phyloP scores from a whole-genome alignment of 2,329 filamentous ascomycete species.

The Ophiostoma montium region DNA sequence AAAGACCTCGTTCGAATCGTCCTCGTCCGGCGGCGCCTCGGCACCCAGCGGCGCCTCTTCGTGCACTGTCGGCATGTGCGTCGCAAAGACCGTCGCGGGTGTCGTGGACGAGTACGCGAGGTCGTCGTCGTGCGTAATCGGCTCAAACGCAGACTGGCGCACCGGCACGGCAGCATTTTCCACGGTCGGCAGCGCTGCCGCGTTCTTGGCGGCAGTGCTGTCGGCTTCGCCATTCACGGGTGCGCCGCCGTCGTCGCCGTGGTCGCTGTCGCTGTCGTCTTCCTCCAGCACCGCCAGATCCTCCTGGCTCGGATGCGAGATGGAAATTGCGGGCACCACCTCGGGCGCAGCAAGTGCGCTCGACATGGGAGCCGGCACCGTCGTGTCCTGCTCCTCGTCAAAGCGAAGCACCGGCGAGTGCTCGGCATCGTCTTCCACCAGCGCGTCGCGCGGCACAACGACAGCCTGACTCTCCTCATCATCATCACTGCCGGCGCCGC shows the following conservation, averaged over 20 bases:
- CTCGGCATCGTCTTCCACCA: background rate
- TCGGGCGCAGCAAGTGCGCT: background rate
- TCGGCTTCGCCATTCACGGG: constrained; percentile 10
- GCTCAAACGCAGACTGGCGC: constrained; percentile 14
- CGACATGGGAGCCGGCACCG: constrained; percentile 6
- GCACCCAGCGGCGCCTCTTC: constrained; percentile 18
- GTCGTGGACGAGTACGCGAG: constrained; percentile 10
- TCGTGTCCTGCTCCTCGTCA: constrained; percentile 11
- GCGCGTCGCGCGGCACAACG: background rate
- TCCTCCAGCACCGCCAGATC: constrained; percentile 12
- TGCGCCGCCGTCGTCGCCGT: background rate
- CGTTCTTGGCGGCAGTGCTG: constrained; percentile 1
- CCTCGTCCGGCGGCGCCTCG: constrained; percentile 8
- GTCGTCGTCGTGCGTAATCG: constrained; percentile 13
- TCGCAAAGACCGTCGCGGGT: constrained; percentile 14
- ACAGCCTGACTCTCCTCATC: background rate
- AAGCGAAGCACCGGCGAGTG: constrained; percentile 11
- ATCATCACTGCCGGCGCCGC: constrained; percentile 19
- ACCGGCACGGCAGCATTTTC: background rate
- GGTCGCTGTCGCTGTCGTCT: background rate
- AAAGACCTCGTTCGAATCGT: constrained; percentile 38
- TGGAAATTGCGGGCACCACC: constrained; percentile 28
- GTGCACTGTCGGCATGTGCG: constrained; percentile 16
- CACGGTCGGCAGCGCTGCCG: background rate
- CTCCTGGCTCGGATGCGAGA: constrained; percentile 27